Base-by-base conservation (phyloP, 768 basidiomycete genomes). In the Suillus decipiens region DNA sequence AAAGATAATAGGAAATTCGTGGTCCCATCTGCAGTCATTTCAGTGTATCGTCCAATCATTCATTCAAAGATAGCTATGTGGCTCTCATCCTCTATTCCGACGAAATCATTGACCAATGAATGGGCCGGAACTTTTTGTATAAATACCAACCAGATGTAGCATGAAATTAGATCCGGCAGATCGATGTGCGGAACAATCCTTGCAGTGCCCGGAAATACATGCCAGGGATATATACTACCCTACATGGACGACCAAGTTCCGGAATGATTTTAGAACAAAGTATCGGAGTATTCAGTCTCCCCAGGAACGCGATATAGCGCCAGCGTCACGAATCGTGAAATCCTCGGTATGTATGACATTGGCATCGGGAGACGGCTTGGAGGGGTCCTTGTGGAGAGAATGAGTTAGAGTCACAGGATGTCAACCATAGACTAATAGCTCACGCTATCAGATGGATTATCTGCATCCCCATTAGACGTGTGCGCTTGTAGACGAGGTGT, bases 291-390 rank as follows among this genome's bases (percentile, higher is more conserved):
- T 57, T 75, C 61, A 76, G 68, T 76, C 74, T 12, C 65, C 74
- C 74, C 74, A 75, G 34, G 74, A 75, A 57, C 74, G 71, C 68
- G 74, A 74, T 48, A 75, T 74, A 24, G 75, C 71, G 42, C 74
- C 74, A 61, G 75, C 72, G 61, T 75, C 74, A 61, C 58, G 64
- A 54, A 75, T 70, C 5, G 33, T 67, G 64, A 75, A 76, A 62
- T 67, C 61, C 59, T 75, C 75, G 65, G 69, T 61, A 58, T 50
- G 36, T 60, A 65, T 61, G 63, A 66, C 39, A 56, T 39, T 48
- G 24, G 15, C 45, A 60, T 64, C 65, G 58, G n/a, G 41, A 61
- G 65, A 67, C 56, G 56, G 41, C 47, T 60, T 36, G 36, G 50
- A 61, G n/a, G 61, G 45, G 42, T 28, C 62, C 71, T 73, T 53